These are phyloP conservation scores for Neurospora sp. DNA, from an alignment of 495 filamentous ascomycete species.

Conservation along the genomic window DNA sequence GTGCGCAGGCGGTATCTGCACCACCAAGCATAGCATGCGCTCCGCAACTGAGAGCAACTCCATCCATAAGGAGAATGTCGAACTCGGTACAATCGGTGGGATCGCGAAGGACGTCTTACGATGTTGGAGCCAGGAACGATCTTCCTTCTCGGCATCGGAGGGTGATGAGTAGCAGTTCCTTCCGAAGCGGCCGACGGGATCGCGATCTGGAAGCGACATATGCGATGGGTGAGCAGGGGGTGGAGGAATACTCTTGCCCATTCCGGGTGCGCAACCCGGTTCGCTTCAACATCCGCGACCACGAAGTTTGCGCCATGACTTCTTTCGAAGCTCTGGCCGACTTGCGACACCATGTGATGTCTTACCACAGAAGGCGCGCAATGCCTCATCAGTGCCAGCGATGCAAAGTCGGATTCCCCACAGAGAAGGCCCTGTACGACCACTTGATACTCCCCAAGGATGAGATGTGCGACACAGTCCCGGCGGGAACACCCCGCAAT, in stretches of 20 bases:
- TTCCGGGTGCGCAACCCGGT: slow-evolving; percentile 29
- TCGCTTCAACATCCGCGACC: slow-evolving; percentile 27
- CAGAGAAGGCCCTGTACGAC: background rate
- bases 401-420: slow-evolving; percentile 11
- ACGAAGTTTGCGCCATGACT: slow-evolving; percentile 20
- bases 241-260: slow-evolving; percentile 18
- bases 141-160: background rate
- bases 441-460: slow-evolving; percentile 18
- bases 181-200: background rate
- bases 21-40: background rate
- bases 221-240: background rate
- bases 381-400: slow-evolving; percentile 13
- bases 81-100: background rate
- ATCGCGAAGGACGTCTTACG: background rate
- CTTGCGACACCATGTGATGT: slow-evolving; percentile 17
- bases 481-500: background rate
- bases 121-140: background rate
- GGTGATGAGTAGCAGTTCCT: background rate
- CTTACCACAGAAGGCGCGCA: slow-evolving; percentile 3
- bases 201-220: background rate
- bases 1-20: background rate
- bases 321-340: slow-evolving; percentile 10
- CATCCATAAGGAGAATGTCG: background rate
- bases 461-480: slow-evolving; percentile 15
- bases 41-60: background rate